Conservation (phyloP, 2,329 filamentous ascomycete species). For the Xylariales sp. region DNA sequence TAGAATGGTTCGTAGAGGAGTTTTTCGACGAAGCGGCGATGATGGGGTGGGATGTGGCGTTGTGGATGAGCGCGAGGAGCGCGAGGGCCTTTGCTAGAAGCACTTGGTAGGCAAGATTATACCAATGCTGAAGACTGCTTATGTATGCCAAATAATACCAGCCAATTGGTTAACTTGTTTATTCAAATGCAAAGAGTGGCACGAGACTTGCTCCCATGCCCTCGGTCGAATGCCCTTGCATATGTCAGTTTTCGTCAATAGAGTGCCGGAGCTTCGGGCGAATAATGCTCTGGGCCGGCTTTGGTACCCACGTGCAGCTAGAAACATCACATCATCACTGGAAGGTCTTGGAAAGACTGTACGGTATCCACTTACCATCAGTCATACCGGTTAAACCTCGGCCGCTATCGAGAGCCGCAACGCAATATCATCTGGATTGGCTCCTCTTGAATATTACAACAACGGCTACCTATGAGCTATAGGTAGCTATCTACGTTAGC, state of each 20-base stretch:
- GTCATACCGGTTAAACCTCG: not conserved
- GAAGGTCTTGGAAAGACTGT: constrained; percentile 14
- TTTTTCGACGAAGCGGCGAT: constrained; percentile 39
- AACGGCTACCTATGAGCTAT: too few relatives aligned
- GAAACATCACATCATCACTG: constrained; percentile 39
- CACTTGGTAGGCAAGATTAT: constrained; percentile 13
- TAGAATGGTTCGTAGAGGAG: constrained; percentile 32
- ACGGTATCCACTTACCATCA: not conserved
- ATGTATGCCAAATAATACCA: constrained; percentile 10
- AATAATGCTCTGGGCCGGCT: not conserved
- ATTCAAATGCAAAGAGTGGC: constrained; percentile 15
- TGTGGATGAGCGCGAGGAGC: not conserved
- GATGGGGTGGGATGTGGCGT: constrained; percentile 25
- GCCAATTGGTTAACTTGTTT: not conserved
- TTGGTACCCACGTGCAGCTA: not conserved
- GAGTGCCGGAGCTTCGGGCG: constrained; percentile 37
- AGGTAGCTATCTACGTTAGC: too few relatives aligned
- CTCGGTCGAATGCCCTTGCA: constrained; percentile 36
- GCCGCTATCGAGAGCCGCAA: too few relatives aligned
- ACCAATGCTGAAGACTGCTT: not conserved
- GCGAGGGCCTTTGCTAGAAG: constrained; percentile 1
- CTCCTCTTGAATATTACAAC: too few relatives aligned
- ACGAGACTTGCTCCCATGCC: constrained; percentile 40
- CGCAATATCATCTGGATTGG: too few relatives aligned
- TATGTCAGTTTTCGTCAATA: constrained; percentile 37